These are phyloP conservation scores for Vaccinium darrowii DNA, from an alignment of 148 eudicot genomes.

Conservation along the genomic window DNA sequence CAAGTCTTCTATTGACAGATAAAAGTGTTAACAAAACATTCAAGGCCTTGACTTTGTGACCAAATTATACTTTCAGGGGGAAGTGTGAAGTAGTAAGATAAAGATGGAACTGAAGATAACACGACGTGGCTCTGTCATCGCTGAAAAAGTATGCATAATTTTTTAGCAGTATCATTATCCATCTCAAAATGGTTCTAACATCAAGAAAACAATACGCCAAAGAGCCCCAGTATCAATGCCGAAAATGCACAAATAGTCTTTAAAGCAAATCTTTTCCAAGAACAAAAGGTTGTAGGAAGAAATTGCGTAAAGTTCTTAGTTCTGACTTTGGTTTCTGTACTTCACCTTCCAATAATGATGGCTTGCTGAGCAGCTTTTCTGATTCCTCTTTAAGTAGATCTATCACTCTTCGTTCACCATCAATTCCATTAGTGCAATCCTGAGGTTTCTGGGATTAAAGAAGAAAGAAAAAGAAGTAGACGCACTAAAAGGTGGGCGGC, in stretches of 20 bases:
- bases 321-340: constrained; percentile 33
- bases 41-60: background rate
- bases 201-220: constrained; percentile 35
- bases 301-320: constrained; percentile 35
- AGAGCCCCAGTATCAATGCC: constrained; percentile 69
- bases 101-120: too few species aligned
- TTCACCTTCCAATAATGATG: constrained; percentile 63
- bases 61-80: background rate
- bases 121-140: too few species aligned
- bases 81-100: background rate
- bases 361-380: constrained; percentile 47
- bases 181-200: background rate
- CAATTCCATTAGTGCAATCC: background rate
- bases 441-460: background rate
- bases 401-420: constrained; percentile 57
- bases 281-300: constrained; percentile 52
- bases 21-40: background rate
- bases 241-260: constrained; percentile 85
- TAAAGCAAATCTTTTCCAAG: constrained; percentile 73
- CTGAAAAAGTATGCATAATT: too few species aligned
- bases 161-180: too few species aligned
- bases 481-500: background rate
- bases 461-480: background rate
- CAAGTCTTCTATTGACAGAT: background rate
- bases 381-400: constrained; percentile 65